phyloP scores from a whole-genome alignment of 306 rosid species.

The Pachyrhizus erosus region DNA sequence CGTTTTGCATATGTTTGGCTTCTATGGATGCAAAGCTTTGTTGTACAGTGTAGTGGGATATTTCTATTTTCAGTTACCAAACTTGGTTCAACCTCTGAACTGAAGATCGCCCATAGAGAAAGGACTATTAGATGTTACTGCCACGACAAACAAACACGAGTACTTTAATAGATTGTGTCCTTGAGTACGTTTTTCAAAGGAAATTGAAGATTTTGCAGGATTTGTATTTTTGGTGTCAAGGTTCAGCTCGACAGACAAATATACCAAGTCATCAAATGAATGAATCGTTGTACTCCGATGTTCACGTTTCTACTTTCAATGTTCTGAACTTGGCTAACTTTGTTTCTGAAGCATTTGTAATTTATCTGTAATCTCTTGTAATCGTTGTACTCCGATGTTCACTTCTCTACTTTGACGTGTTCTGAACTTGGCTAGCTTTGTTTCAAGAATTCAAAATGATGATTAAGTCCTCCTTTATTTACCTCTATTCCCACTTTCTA shows the following conservation, averaged over 20 bases:
- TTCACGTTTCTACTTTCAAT: neutral
- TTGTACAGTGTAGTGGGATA: slow-evolving; percentile 62
- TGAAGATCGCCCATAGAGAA: slow-evolving; percentile 8
- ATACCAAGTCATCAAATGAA: neutral
- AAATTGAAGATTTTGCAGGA: slow-evolving; percentile 1
- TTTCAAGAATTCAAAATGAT: too few species aligned
- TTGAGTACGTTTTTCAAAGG: slow-evolving; percentile 16
- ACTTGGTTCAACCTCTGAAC: slow-evolving; percentile 72
- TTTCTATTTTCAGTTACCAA: neutral
- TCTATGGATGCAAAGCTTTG: slow-evolving; percentile 93
- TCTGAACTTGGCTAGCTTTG: too few species aligned
- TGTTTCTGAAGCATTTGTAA: neutral
- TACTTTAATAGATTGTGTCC: too few species aligned
- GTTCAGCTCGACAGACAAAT: neutral
- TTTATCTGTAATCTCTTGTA: too few species aligned
- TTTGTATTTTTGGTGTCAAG: neutral
- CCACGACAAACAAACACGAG: neutral
- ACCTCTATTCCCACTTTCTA: too few species aligned
- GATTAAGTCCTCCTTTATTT: too few species aligned
- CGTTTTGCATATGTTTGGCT: slow-evolving; percentile 88
- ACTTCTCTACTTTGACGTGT: too few species aligned
- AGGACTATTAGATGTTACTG: neutral
- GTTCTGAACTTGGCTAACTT: neutral
- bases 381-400: too few species aligned
- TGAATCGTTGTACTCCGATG: neutral